Conservation (phyloP, 306 rosid species). For the Glycine latifolia region DNA sequence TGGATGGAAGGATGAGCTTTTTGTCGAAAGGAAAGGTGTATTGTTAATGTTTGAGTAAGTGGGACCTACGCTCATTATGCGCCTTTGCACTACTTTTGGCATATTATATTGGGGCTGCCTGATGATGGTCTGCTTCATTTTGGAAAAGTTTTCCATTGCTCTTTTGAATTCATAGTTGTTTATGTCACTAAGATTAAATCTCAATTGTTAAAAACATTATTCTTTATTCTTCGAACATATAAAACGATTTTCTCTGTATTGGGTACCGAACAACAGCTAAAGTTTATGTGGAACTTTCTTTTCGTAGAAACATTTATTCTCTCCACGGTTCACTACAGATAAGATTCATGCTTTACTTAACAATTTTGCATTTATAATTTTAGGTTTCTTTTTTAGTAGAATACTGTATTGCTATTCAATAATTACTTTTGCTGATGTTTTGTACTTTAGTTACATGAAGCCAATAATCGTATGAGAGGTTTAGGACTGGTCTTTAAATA, state of each 20-base stretch:
- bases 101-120: conserved; percentile 15
- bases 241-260: neutral
- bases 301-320: conserved; percentile 4
- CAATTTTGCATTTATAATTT: neutral
- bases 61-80: conserved; percentile 26
- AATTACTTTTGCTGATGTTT: neutral
- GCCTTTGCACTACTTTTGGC: conserved; percentile 25
- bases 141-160: neutral
- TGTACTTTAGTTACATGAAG: neutral
- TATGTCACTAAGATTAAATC: conserved; percentile 5
- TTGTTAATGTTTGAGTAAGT: conserved; percentile 13
- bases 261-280: neutral
- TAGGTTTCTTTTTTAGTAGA: neutral
- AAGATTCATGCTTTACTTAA: conserved; percentile 14
- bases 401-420: neutral
- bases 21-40: conserved; percentile 15
- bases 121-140: neutral
- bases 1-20: conserved; percentile 33
- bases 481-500: neutral
- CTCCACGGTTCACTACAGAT: conserved; percentile 1
- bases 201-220: neutral
- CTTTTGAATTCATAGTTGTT: neutral
- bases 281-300: neutral
- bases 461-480: neutral
- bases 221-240: conserved; percentile 11